These are phyloP conservation scores for Psidium friedrichsthalianum DNA, from an alignment of 345 rosid genomes.

Conservation along the genomic window DNA sequence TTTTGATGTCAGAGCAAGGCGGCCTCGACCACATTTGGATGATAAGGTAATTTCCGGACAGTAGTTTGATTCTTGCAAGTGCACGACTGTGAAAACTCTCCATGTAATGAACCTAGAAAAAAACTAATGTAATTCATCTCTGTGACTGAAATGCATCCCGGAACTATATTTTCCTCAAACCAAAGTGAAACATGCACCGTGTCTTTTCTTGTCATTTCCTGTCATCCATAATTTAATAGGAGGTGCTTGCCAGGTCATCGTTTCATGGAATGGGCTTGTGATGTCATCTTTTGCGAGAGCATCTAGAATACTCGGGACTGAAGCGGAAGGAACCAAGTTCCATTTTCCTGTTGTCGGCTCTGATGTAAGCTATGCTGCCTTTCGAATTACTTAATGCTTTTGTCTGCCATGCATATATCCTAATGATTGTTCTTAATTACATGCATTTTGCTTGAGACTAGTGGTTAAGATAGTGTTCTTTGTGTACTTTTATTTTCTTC, in stretches of 20 bases:
- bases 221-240: neutral
- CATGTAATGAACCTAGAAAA: neutral
- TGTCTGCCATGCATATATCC: neutral
- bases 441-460: neutral
- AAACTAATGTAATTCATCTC: neutral
- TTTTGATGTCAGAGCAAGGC: slow-evolving; percentile 47
- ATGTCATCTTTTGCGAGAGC: slow-evolving; percentile 88
- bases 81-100: neutral
- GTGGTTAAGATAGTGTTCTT: neutral
- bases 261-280: slow-evolving; percentile 89
- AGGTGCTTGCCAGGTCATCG: slow-evolving; percentile 52
- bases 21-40: slow-evolving; percentile 89
- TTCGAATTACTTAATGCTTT: neutral
- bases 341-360: slow-evolving; percentile 62
- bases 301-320: slow-evolving; percentile 58
- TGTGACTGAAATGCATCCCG: neutral
- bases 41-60: slow-evolving; percentile 43
- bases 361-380: slow-evolving; percentile 38
- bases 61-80: neutral
- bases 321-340: slow-evolving; percentile 35
- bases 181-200: neutral
- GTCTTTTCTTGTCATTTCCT: neutral
- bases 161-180: neutral
- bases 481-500: neutral
- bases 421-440: neutral